A percentile compares a stretch with the other conserved stretches of the same genome.
Evolutionary conservation across 192 early-diverging fungal genomes (phyloP).

Genomic region (Entrophospora sp.): DNA sequence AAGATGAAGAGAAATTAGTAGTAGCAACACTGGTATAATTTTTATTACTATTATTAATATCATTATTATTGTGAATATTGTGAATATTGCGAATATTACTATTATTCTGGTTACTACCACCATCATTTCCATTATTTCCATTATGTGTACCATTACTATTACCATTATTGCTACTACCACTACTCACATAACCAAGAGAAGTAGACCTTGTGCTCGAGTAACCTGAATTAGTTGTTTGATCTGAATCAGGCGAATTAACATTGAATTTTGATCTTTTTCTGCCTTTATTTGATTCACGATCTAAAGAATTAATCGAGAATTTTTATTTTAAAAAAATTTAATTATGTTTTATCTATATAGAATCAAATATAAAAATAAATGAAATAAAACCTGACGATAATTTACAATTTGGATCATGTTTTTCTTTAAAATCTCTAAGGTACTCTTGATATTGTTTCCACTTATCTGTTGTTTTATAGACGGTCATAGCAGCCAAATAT

Average conservation of each 20-base stretch:
- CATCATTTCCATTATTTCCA: no score
- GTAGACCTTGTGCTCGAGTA: conserved; percentile 4
- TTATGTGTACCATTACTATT: no score
- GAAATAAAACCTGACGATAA: not conserved
- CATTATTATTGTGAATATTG: no score
- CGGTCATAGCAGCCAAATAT: conserved; percentile 19
- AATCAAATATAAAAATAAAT: not conserved
- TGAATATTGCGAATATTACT: no score
- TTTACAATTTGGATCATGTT: conserved; percentile 26
- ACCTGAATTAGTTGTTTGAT: not conserved
- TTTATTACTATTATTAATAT: no score
- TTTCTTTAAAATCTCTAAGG: conserved; percentile 29
- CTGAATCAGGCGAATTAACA: conserved; percentile 1
- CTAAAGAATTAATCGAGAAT: no score
- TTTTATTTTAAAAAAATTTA: not conserved
- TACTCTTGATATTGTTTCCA: conserved; percentile 34
- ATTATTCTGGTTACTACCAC: no score
- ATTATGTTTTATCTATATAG: not conserved
- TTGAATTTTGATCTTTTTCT: not conserved
- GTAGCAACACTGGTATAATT: no score
- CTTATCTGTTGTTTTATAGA: conserved; percentile 31
- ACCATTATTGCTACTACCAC: conserved; percentile 25
- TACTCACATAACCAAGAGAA: conserved; percentile 22
- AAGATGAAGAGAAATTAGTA: no score
- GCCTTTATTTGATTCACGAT: not conserved